Evolutionary conservation across 2,329 filamentous ascomycete genomes (phyloP).

Genomic region (Cercospora beticola): DNA sequence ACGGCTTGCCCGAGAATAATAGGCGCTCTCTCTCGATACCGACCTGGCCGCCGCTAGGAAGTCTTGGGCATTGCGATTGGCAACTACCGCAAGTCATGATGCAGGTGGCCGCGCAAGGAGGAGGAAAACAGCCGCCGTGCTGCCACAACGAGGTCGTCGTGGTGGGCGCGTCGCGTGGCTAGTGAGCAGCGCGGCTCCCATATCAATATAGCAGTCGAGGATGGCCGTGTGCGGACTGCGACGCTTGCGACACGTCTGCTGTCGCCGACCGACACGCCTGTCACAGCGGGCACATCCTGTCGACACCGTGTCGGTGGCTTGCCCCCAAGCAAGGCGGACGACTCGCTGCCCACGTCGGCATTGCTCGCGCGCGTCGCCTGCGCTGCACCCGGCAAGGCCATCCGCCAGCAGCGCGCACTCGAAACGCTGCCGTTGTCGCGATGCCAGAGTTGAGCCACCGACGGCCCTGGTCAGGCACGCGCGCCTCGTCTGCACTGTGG

Average conservation of each 20-base stretch:
- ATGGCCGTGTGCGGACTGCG: not conserved
- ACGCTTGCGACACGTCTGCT: not conserved
- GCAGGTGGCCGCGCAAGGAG: not conserved
- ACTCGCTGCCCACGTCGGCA: not conserved
- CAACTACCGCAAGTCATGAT: not conserved
- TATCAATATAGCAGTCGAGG: not conserved
- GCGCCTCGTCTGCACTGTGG: conserved; percentile 8
- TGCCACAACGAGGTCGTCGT: not conserved
- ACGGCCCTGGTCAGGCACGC: conserved; percentile 12
- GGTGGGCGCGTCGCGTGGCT: not conserved
- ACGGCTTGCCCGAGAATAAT: not conserved
- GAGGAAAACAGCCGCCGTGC: not conserved
- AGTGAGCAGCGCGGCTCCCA: not conserved
- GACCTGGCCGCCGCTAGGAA: not conserved
- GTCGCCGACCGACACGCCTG: not conserved
- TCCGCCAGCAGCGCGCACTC: not conserved
- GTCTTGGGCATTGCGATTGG: not conserved
- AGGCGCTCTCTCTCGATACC: not conserved
- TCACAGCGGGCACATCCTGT: not conserved
- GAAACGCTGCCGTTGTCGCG: not conserved
- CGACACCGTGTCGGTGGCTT: not conserved
- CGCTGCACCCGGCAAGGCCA: not conserved
- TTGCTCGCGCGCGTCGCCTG: not conserved
- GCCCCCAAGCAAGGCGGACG: not conserved
- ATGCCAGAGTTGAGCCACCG: not conserved